Evolutionary conservation across 116 monocot species (phyloP).

Genomic region (Iris pallida): DNA sequence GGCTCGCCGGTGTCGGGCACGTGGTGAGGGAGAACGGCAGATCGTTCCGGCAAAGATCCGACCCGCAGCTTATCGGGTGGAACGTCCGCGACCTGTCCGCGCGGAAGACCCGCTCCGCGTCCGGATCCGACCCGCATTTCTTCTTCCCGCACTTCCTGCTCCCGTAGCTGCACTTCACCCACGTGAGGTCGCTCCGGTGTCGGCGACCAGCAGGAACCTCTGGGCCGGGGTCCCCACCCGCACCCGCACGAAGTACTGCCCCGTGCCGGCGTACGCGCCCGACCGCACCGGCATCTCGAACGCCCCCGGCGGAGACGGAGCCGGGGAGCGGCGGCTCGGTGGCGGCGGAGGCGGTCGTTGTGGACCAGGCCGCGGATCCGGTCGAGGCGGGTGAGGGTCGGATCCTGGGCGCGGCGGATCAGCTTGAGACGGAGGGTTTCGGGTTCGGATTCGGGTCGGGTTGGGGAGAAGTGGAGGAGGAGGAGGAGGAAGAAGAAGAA

Average conservation of each 20-base stretch:
- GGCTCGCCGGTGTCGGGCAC: slow-evolving; percentile 46
- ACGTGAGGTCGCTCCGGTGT: slow-evolving; percentile 92
- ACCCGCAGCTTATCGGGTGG: slow-evolving; percentile 55
- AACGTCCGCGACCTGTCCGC: slow-evolving; percentile 48
- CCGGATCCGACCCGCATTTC: slow-evolving; percentile 4
- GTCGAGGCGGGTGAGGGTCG: slow-evolving; percentile 2
- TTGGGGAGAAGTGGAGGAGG: slow-evolving; percentile 1
- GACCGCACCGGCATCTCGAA: slow-evolving; percentile 75
- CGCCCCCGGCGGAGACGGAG: slow-evolving; percentile 5
- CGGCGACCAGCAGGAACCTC: slow-evolving; percentile 54
- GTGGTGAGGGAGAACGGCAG: slow-evolving; percentile 63
- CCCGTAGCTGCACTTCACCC: slow-evolving; percentile 62
- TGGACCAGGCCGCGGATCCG: slow-evolving; percentile 4
- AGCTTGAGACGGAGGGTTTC: no score
- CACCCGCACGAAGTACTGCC: slow-evolving; percentile 75
- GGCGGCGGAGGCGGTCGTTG: slow-evolving; percentile 17
- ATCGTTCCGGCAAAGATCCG: slow-evolving; percentile 40
- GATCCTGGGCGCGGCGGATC: background rate
- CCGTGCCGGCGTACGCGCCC: slow-evolving; percentile 68
- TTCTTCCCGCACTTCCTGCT: background rate
- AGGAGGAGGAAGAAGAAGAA: background rate
- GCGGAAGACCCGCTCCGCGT: slow-evolving; percentile 20
- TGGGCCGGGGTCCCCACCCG: slow-evolving; percentile 81
- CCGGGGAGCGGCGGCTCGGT: slow-evolving; percentile 5
- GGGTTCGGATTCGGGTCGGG: background rate